phyloP scores from a whole-genome alignment of 768 basidiomycete species.

The Kondoa subrosea region DNA sequence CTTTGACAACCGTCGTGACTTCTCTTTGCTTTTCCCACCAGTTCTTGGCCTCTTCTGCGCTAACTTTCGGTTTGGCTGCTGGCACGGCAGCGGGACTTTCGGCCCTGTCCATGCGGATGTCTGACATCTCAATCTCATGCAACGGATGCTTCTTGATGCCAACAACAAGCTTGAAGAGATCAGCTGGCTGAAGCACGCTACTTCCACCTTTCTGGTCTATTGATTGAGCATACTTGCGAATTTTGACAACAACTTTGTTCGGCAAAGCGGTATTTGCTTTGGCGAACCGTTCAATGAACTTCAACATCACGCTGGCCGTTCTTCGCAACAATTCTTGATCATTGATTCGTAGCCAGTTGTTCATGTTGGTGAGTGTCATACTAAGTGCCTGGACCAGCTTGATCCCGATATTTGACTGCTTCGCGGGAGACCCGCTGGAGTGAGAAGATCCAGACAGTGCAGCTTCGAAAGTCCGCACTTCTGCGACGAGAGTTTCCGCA shows the following conservation, averaged over 20 bases:
- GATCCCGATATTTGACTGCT: conserved; percentile 46
- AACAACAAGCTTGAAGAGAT: conserved; percentile 22
- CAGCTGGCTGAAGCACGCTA: conserved; percentile 20
- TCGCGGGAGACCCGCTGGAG: conserved; percentile 29
- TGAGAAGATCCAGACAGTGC: conserved; percentile 20
- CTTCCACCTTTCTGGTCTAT: conserved; percentile 9
- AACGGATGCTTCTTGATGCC: conserved; percentile 19
- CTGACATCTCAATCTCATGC: conserved; percentile 7
- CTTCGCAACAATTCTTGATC: conserved; percentile 82
- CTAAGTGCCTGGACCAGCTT: conserved; percentile 60
- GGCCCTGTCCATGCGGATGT: background rate
- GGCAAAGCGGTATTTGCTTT: conserved; percentile 32
- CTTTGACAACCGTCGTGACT: background rate
- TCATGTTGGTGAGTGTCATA: conserved; percentile 57
- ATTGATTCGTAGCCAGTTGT: conserved; percentile 78
- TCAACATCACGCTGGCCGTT: conserved; percentile 63
- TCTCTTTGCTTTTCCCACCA: background rate
- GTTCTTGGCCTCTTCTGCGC: background rate
- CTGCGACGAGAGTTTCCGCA: conserved; percentile 64
- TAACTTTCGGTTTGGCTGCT: background rate
- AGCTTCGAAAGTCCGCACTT: conserved; percentile 60
- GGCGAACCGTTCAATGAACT: conserved; percentile 59
- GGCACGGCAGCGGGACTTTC: conserved; percentile 1
- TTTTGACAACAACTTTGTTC: conserved; percentile 7
- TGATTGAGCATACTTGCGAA: conserved; percentile 16